Conservation (phyloP, 768 basidiomycete species). For the Sutorius australiensis region DNA sequence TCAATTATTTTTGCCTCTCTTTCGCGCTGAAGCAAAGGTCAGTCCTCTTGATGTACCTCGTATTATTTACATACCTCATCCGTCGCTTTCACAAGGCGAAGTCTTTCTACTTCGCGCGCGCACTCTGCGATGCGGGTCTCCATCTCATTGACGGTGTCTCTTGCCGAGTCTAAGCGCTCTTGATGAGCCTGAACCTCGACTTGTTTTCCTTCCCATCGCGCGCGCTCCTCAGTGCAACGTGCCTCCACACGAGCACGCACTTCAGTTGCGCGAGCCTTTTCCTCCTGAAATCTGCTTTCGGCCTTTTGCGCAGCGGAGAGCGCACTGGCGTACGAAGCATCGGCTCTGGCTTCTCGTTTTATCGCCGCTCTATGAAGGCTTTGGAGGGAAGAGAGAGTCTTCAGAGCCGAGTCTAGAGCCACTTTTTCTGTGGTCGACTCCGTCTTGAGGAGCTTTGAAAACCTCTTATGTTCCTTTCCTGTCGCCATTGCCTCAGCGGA, state of each 20-base stretch:
- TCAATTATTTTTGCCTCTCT: conserved; percentile 47
- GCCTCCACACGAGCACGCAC: conserved; percentile 45
- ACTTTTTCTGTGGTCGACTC: conserved; percentile 69
- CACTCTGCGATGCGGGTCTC: conserved; percentile 67
- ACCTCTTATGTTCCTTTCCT: conserved; percentile 57
- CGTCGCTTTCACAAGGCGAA: conserved; percentile 59
- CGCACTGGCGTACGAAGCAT: conserved; percentile 49
- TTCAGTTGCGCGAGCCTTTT: conserved; percentile 54
- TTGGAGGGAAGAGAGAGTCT: conserved; percentile 65
- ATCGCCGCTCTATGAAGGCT: conserved; percentile 64
- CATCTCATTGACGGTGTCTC: conserved; percentile 51
- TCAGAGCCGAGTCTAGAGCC: conserved; percentile 56
- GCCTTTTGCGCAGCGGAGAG: conserved; percentile 58
- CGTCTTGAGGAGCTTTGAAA: conserved; percentile 66
- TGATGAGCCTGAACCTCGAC: conserved; percentile 45
- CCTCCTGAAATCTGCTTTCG: conserved; percentile 57
- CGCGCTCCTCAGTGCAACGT: conserved; percentile 50
- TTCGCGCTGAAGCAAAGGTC: conserved; percentile 40
- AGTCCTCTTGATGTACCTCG: background rate
- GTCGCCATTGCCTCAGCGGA: background rate
- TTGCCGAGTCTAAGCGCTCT: conserved; percentile 47
- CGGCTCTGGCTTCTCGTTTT: conserved; percentile 60
- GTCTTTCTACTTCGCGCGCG: conserved; percentile 65
- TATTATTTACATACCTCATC: conserved; percentile 48
- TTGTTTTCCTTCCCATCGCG: conserved; percentile 51